phyloP scores from a whole-genome alignment of 2,329 filamentous ascomycete species.

The Aspergillus costaricaensis region DNA sequence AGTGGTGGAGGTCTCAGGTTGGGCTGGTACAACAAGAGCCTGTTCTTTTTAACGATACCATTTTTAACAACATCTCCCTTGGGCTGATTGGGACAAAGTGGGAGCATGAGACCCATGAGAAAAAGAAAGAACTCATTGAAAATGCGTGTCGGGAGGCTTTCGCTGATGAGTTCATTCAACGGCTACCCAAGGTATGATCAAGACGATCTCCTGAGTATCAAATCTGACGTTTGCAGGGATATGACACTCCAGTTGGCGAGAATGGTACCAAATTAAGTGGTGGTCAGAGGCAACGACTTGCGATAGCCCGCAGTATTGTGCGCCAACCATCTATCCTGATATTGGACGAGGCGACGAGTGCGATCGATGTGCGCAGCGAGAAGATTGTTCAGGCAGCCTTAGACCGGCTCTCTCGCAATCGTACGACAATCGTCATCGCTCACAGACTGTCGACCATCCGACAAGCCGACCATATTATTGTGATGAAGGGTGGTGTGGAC shows the following conservation, averaged over 20 bases:
- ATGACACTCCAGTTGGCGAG: slow-evolving; percentile 74
- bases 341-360: slow-evolving; percentile 75
- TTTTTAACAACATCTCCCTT: slow-evolving; percentile 63
- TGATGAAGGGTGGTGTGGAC: slow-evolving; percentile 69
- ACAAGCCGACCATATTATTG: slow-evolving; percentile 76
- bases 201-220: neutral
- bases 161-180: slow-evolving; percentile 68
- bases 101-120: slow-evolving; percentile 34
- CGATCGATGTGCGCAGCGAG: slow-evolving; percentile 60
- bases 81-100: slow-evolving; percentile 50
- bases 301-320: slow-evolving; percentile 71
- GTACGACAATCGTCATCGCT: slow-evolving; percentile 77
- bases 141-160: slow-evolving; percentile 68
- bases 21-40: slow-evolving; percentile 70
- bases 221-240: slow-evolving; percentile 51
- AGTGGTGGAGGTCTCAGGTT: slow-evolving; percentile 61
- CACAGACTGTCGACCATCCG: slow-evolving; percentile 72
- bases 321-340: slow-evolving; percentile 67
- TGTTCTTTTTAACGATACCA: slow-evolving; percentile 67
- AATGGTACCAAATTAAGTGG: slow-evolving; percentile 75
- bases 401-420: slow-evolving; percentile 57
- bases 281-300: slow-evolving; percentile 82
- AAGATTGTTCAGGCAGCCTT: slow-evolving; percentile 58
- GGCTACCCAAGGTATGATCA: slow-evolving; percentile 50
- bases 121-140: slow-evolving; percentile 55